Evolutionary conservation across 768 basidiomycete genomes (phyloP).

Genomic region (Russula foetens): DNA sequence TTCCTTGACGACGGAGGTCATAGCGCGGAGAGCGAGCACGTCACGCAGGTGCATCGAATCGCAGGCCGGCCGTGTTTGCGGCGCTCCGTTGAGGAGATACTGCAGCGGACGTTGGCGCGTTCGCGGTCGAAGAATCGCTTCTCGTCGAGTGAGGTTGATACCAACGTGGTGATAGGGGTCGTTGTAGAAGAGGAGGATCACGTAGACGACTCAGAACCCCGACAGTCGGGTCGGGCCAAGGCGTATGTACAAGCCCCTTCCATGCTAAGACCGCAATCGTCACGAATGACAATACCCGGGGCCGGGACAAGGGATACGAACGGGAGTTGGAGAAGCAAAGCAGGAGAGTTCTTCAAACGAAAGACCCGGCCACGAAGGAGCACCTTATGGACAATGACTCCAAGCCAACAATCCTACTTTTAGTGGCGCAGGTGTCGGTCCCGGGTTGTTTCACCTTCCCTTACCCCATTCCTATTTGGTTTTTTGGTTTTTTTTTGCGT

Average conservation of each 20-base stretch:
- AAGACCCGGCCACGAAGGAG: neutral
- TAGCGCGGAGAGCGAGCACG: constrained; percentile 13
- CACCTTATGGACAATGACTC: neutral
- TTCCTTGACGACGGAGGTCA: neutral
- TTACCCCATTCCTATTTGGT: neutral
- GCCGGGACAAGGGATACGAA: neutral
- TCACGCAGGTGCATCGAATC: constrained; percentile 20
- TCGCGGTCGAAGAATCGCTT: constrained; percentile 9
- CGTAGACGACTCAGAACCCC: constrained; percentile 5
- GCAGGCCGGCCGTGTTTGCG: constrained; percentile 15
- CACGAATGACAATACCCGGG: constrained; percentile 7
- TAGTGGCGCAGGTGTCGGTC: neutral
- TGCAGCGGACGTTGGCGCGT: constrained; percentile 15
- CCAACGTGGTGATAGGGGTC: constrained; percentile 18
- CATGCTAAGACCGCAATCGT: neutral
- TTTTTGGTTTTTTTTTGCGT: neutral
- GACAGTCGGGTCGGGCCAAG: neutral
- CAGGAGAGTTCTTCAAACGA: constrained; percentile 6
- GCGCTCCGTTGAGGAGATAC: constrained; percentile 15
- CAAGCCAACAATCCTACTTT: neutral
- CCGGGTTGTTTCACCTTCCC: no score
- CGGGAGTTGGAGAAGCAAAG: constrained; percentile 10
- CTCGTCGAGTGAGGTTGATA: neutral
- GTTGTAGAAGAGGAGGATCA: constrained; percentile 20
- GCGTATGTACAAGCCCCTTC: constrained; percentile 7